Percentiles rank a stretch among this genome's conserved stretches.
These are phyloP conservation scores for Colletotrichum sublineola DNA, from an alignment of 2,329 filamentous ascomycete genomes.

Conservation along the genomic window DNA sequence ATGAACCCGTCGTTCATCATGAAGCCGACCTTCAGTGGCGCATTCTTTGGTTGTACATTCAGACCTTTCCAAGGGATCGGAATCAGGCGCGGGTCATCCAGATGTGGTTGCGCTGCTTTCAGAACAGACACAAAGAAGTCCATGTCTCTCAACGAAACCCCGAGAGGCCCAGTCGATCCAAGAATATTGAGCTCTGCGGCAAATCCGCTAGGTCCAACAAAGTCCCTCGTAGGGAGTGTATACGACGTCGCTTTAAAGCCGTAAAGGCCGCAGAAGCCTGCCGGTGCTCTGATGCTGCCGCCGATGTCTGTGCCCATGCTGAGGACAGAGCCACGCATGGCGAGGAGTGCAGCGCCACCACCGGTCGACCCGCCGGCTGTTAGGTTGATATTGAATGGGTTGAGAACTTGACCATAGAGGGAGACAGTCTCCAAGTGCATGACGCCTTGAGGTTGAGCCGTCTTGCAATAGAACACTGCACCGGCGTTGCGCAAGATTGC, in stretches of 20 bases:
- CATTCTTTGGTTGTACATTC: constrained; percentile 35
- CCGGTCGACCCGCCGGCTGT: constrained; percentile 75
- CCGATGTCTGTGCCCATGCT: constrained; percentile 59
- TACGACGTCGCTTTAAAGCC: constrained; percentile 46
- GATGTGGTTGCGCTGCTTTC: constrained; percentile 45
- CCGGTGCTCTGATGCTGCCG: constrained; percentile 55
- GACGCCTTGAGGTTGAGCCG: constrained; percentile 74
- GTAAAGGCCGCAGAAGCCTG: constrained; percentile 51
- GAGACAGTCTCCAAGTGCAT: constrained; percentile 71
- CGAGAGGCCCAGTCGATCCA: constrained; percentile 52
- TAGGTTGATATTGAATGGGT: constrained; percentile 71
- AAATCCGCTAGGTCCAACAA: constrained; percentile 44
- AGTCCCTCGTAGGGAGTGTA: constrained; percentile 47
- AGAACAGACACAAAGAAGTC: constrained; percentile 51
- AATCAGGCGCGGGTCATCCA: constrained; percentile 48
- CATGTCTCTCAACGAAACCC: constrained; percentile 50
- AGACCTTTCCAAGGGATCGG: constrained; percentile 51
- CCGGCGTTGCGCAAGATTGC: constrained; percentile 68
- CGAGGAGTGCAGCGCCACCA: constrained; percentile 61
- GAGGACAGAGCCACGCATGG: constrained; percentile 55
- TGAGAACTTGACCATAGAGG: constrained; percentile 72
- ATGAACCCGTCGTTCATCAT: constrained; percentile 55
- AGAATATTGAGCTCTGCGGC: constrained; percentile 53
- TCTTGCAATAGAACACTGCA: constrained; percentile 76
- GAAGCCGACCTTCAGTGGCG: constrained; percentile 57